These are phyloP conservation scores for Colletotrichum salicis DNA, from an alignment of 2,329 filamentous ascomycete genomes.

Conservation along the genomic window DNA sequence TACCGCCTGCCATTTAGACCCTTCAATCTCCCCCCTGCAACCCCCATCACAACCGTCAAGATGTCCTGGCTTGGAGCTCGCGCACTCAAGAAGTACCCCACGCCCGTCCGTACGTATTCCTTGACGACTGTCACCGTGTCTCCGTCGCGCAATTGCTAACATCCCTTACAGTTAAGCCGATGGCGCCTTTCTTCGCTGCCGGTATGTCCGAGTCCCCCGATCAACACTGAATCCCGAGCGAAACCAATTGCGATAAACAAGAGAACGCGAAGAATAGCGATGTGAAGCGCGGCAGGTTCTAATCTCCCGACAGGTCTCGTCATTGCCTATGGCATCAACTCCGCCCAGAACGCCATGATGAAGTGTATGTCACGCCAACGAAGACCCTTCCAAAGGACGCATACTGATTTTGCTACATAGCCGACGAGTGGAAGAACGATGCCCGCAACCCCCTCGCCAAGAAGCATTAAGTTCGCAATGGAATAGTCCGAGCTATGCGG, in stretches of 20 bases:
- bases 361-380: conserved; percentile 67
- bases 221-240: background rate
- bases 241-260: background rate
- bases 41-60: conserved; percentile 58
- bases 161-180: conserved; percentile 77
- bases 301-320: conserved; percentile 70
- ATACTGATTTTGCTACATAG: conserved; percentile 59
- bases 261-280: background rate
- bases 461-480: conserved; percentile 54
- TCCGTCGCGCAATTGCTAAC: conserved; percentile 33
- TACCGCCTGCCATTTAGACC: conserved; percentile 46
- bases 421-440: conserved; percentile 96
- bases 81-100: conserved; percentile 82
- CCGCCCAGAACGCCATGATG: conserved; percentile 80
- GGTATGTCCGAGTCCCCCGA: conserved; percentile 69
- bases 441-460: conserved; percentile 81
- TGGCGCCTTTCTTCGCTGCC: conserved; percentile 93
- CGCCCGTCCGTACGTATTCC: conserved; percentile 77
- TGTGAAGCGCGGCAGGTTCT: conserved; percentile 1
- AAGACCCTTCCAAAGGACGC: conserved; percentile 13
- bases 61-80: conserved; percentile 79
- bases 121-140: conserved; percentile 39
- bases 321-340: conserved; percentile 92
- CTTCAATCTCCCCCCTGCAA: conserved; percentile 48
- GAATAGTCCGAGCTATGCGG: conserved; percentile 28